A percentile compares a stretch with the other conserved stretches of the same genome.
phyloP scores from a whole-genome alignment of 2,329 filamentous ascomycete species.

The Trichoderma sp. region DNA sequence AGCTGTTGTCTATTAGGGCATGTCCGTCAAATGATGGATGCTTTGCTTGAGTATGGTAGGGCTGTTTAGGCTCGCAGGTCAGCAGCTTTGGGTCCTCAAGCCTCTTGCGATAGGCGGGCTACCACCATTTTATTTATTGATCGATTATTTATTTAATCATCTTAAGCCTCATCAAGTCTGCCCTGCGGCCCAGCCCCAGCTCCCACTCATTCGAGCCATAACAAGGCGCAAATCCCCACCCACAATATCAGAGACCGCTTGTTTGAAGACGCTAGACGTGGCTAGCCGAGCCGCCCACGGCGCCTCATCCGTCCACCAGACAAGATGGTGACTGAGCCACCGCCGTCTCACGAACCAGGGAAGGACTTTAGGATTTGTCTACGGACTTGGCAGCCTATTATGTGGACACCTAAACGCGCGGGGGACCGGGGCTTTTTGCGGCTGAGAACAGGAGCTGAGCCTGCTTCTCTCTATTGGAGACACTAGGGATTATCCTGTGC shows the following conservation, averaged over 20 bases:
- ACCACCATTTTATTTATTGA: neutral
- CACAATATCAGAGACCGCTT: conserved; percentile 3
- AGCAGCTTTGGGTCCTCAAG: neutral
- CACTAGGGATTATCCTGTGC: neutral
- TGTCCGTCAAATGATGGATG: neutral
- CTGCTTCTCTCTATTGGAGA: conserved; percentile 8
- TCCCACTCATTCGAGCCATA: neutral
- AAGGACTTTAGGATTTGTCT: neutral
- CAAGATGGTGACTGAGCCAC: conserved; percentile 13
- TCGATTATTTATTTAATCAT: neutral
- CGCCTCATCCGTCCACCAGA: conserved; percentile 13
- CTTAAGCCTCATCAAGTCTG: conserved; percentile 14
- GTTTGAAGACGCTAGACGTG: conserved; percentile 16
- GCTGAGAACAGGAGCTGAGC: conserved; percentile 21
- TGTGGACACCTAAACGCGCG: conserved; percentile 13
- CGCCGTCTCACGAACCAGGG: conserved; percentile 12
- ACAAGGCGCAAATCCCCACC: neutral
- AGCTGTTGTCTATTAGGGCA: conserved; percentile 3
- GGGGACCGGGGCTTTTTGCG: conserved; percentile 15
- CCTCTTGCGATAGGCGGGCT: neutral
- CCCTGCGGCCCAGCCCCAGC: conserved; percentile 9
- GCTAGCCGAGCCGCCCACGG: conserved; percentile 16
- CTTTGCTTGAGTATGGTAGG: conserved; percentile 1
- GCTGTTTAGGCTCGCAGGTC: conserved; percentile 10
- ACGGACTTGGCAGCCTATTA: conserved; percentile 10